These are phyloP conservation scores for Medicago ruthenica DNA, from an alignment of 306 rosid genomes.

Conservation along the genomic window DNA sequence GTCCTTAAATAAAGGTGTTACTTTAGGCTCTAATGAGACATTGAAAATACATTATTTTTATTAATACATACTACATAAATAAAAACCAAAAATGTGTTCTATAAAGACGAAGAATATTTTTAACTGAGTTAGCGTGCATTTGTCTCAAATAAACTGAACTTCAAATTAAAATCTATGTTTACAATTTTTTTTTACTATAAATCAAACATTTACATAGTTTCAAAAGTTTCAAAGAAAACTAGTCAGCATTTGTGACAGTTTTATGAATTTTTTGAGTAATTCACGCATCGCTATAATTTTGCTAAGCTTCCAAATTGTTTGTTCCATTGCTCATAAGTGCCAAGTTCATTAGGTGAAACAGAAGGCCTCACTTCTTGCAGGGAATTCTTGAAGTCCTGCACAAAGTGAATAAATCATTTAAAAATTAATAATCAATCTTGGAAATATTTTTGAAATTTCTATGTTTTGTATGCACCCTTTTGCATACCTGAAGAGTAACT, in stretches of 20 bases:
- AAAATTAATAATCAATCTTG: conserved; percentile 25
- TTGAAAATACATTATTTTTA: no score
- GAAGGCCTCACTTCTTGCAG: conserved; percentile 88
- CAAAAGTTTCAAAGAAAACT: background rate
- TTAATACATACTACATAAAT: no score
- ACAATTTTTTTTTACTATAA: background rate
- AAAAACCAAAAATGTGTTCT: no score
- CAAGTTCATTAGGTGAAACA: conserved; percentile 75
- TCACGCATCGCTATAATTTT: background rate
- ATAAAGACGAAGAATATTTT: no score
- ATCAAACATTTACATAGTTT: background rate
- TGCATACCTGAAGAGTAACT: conserved; percentile 73
- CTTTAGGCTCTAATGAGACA: no score
- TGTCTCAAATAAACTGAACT: background rate
- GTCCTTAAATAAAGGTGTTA: no score
- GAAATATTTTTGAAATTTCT: conserved; percentile 2
- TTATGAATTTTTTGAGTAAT: background rate
- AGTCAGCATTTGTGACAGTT: background rate
- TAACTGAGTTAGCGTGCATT: no score
- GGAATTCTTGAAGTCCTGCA: conserved; percentile 76
- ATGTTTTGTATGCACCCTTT: conserved; percentile 15
- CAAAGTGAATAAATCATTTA: background rate
- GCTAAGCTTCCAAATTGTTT: conserved; percentile 80
- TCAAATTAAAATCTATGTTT: background rate
- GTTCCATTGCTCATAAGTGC: conserved; percentile 78